A percentile compares a stretch with the other conserved stretches of the same genome.
Evolutionary conservation across 371 early-diverging fungal genomes (phyloP).

Genomic region (Syncephalastrum sp.): DNA sequence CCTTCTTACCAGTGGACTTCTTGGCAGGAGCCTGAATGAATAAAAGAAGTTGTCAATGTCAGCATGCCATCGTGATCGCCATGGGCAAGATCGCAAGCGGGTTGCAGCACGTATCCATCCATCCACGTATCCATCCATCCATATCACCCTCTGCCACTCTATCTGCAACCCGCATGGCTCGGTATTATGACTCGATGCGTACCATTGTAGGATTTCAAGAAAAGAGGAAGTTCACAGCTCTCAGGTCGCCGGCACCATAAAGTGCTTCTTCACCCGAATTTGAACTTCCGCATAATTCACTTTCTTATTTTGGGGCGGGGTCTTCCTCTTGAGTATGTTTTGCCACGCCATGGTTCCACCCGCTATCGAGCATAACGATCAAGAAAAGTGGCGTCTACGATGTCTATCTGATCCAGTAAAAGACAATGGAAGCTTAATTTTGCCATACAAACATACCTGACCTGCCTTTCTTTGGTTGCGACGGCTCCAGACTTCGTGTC

Average conservation of each 20-base stretch:
- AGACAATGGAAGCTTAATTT: too few relatives aligned
- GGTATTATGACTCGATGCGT: neutral
- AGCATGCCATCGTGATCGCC: conserved; percentile 5
- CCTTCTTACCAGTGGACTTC: conserved; percentile 83
- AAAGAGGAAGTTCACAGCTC: conserved; percentile 7
- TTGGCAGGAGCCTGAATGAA: conserved; percentile 31
- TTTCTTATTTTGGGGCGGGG: too few relatives aligned
- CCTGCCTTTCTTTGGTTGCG: too few relatives aligned
- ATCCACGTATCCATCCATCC: conserved; percentile 19
- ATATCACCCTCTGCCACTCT: conserved; percentile 1
- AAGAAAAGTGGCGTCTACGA: too few relatives aligned
- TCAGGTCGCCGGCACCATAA: neutral
- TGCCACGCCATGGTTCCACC: too few relatives aligned
- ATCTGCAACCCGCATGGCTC: neutral
- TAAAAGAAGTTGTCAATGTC: conserved; percentile 3
- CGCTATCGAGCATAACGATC: too few relatives aligned
- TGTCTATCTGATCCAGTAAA: too few relatives aligned
- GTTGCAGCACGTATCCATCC: conserved; percentile 10
- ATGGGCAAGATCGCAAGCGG: neutral
- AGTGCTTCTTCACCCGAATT: too few relatives aligned
- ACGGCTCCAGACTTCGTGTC: too few relatives aligned
- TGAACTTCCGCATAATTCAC: too few relatives aligned
- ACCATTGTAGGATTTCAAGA: conserved; percentile 10
- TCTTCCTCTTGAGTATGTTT: too few relatives aligned
- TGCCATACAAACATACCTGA: too few relatives aligned